Percentiles rank a stretch among this genome's conserved stretches.
These are phyloP conservation scores for Nannochloropsis oceanica DNA, from an alignment of 108 stramenopile species.

Conservation along the genomic window DNA sequence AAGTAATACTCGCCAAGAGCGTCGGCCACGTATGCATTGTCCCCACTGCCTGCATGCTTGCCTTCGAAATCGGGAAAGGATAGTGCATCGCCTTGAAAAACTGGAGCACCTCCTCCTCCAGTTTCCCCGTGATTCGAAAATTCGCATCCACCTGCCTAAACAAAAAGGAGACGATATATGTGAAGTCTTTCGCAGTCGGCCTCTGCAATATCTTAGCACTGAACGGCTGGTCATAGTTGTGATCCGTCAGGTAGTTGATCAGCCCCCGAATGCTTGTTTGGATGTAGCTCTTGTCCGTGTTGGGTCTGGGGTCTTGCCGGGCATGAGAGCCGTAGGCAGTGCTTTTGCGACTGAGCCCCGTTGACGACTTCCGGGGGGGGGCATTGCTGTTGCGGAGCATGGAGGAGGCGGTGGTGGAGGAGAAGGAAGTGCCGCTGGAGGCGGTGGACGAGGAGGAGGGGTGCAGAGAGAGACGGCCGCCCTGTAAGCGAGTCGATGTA, in stretches of 20 bases:
- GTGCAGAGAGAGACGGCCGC: not conserved
- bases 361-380: not conserved
- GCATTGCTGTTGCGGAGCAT: not conserved
- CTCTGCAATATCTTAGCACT: constrained; percentile 55
- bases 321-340: not conserved
- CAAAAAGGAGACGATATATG: constrained; percentile 80
- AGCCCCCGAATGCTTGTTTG: constrained; percentile 50
- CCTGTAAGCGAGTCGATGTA: too few species aligned
- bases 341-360: not conserved
- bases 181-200: constrained; percentile 86
- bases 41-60: constrained; percentile 85
- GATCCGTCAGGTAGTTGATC: constrained; percentile 49
- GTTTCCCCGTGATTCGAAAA: constrained; percentile 43
- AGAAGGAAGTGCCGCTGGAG: not conserved
- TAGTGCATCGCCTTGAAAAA: constrained; percentile 81
- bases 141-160: constrained; percentile 63
- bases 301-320: constrained; percentile 35
- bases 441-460: not conserved
- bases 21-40: constrained; percentile 96
- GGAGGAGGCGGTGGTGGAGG: not conserved
- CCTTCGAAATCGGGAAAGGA: constrained; percentile 61
- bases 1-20: constrained; percentile 77
- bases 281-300: constrained; percentile 56
- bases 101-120: constrained; percentile 84
- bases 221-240: constrained; percentile 56